A percentile compares a stretch with the other conserved stretches of the same genome.
phyloP scores from a whole-genome alignment of 148 eudicot genomes.

The Heliamphora exappendiculata region DNA sequence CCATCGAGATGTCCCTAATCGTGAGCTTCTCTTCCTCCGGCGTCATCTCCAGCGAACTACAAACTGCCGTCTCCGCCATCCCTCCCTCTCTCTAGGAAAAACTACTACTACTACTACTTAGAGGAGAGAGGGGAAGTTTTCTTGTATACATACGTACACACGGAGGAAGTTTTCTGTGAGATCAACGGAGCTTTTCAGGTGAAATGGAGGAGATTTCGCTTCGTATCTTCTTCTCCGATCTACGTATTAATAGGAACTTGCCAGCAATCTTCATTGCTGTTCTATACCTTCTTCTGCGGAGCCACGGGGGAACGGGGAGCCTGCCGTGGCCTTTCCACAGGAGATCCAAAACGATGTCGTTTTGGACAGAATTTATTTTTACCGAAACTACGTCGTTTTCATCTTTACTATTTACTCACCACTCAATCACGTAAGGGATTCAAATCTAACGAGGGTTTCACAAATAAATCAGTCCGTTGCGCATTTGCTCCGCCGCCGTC shows the following conservation, averaged over 20 bases:
- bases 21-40: slow-evolving; percentile 74
- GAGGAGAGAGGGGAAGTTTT: background rate
- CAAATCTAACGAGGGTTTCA: too few species aligned
- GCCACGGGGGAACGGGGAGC: too few species aligned
- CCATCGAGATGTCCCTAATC: slow-evolving; percentile 60
- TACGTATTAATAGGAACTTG: background rate
- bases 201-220: background rate
- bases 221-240: background rate
- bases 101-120: background rate
- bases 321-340: too few species aligned
- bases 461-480: too few species aligned
- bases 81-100: background rate
- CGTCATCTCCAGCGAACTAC: slow-evolving; percentile 28
- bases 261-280: background rate
- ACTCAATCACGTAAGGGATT: too few species aligned
- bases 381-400: too few species aligned
- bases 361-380: too few species aligned
- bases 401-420: too few species aligned
- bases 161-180: too few species aligned
- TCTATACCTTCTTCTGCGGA: background rate
- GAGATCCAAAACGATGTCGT: too few species aligned
- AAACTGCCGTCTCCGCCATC: slow-evolving; percentile 23
- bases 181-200: background rate
- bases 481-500: too few species aligned
- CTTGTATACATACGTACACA: too few species aligned